Base-by-base conservation (phyloP, 208 protist species). In the Wallacemonas sp. region DNA sequence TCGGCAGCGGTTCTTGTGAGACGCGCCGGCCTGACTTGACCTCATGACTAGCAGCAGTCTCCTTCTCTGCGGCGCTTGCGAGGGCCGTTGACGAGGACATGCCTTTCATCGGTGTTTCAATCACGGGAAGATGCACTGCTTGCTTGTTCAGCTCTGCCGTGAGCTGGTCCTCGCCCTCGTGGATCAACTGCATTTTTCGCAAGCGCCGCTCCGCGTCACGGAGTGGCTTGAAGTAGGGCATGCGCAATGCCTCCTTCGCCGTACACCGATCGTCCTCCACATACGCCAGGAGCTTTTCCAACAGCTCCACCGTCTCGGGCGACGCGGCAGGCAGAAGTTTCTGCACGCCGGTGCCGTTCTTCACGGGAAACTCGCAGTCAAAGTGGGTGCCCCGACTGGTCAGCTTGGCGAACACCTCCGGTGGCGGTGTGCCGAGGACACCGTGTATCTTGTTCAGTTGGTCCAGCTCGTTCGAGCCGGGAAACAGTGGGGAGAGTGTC, bases 391-490 rank as follows among this genome's bases (percentile, higher is more conserved):
- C 83, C 16, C 59, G 66, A 44, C 65, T 84, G 33, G 81, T 81
- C 45, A 97, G 64, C 41, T 67, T 77, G 14, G 72, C 70, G 16
- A 98, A 77, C 46, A 97, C 74, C 41, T 94, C 87, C 29, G 79
- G 38, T 7, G 90, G 61, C 10, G 96, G 96, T 1, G 93, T 96
- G 11, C 95, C 96, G n/a, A 98, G 61, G 12, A 98, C 73, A 49
- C 92, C 89, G 75, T 98, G 92, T 20, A 98, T 95, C 57, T 81
- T 91, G 67, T 97, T 74, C 12, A 97, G 70, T 67, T 97, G 92
- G 59, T 97, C 83, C 1, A 96, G 31, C 49, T 92, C 83, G 45
- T 88, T 92, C 22, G 44, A 85, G 11, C 91, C 92, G 16, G 89
- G 88, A 46, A 97, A 96, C 20, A 97, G 77, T 1, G 91, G 91